Conservation (phyloP, 2,329 filamentous ascomycete genomes). For the Xylariales sp. region DNA sequence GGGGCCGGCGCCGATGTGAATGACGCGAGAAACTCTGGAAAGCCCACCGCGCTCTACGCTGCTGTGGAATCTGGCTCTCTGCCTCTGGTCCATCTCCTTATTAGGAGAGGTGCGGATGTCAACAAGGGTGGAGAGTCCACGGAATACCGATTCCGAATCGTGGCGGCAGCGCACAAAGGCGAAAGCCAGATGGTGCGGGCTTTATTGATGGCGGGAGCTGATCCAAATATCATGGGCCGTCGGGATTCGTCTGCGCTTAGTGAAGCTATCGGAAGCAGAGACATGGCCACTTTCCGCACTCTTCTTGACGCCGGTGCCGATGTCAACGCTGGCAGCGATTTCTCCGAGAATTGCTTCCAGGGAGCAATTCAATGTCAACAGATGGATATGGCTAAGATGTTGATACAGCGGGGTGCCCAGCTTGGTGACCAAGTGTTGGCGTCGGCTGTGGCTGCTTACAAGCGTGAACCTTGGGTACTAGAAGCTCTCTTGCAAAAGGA, state of each 20-base stretch:
- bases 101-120: neutral
- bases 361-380: neutral
- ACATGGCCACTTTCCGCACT: neutral
- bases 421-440: neutral
- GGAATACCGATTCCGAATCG: neutral
- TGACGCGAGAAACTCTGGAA: neutral
- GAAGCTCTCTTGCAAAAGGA: neutral
- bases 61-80: neutral
- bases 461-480: neutral
- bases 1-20: neutral
- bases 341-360: neutral
- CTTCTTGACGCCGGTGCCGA: neutral
- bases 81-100: neutral
- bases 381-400: neutral
- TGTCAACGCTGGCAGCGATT: neutral
- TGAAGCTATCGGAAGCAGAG: neutral
- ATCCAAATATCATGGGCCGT: neutral
- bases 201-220: neutral
- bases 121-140: neutral
- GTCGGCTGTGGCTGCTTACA: neutral
- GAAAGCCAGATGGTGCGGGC: neutral
- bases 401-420: neutral
- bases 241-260: neutral
- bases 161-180: neutral
- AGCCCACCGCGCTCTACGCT: neutral